phyloP scores from a whole-genome alignment of 2,329 filamentous ascomycete species.

The Pyrenochaeta sp. region DNA sequence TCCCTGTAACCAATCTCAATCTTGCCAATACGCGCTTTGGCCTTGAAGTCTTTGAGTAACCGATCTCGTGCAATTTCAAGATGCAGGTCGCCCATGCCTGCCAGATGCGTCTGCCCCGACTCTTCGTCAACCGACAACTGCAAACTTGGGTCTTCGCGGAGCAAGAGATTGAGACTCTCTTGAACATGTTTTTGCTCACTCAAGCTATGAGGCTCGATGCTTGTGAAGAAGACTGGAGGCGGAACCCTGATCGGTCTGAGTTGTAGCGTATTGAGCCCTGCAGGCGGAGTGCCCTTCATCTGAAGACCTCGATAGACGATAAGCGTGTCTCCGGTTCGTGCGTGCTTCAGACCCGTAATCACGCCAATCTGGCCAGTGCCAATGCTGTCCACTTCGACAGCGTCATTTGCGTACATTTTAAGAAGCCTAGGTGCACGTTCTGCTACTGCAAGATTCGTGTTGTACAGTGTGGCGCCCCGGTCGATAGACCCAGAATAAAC shows the following conservation, averaged over 20 bases:
- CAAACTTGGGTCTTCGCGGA: constrained; percentile 91
- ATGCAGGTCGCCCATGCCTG: constrained; percentile 96
- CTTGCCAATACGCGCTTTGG: constrained; percentile 81
- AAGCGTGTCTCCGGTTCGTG: constrained; percentile 93
- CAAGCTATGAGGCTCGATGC: constrained; percentile 80
- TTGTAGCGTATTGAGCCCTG: constrained; percentile 76
- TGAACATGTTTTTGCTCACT: constrained; percentile 82
- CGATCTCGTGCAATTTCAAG: constrained; percentile 91
- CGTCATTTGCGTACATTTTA: constrained; percentile 88
- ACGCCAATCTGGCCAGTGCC: constrained; percentile 91
- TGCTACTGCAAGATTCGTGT: constrained; percentile 80
- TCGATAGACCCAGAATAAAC: constrained; percentile 86
- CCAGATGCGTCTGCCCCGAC: constrained; percentile 89
- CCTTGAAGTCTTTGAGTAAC: constrained; percentile 87
- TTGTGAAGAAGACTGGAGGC: constrained; percentile 95
- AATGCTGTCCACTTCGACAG: constrained; percentile 82
- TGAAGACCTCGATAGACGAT: constrained; percentile 73
- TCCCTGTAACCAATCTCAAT: constrained; percentile 98
- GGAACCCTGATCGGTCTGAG: constrained; percentile 88
- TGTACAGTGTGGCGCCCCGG: constrained; percentile 79
- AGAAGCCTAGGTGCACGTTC: constrained; percentile 83
- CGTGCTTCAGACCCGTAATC: constrained; percentile 85
- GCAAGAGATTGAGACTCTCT: constrained; percentile 75
- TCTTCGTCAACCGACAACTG: constrained; percentile 86
- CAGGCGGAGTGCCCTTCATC: constrained; percentile 68